Evolutionary conservation across 768 basidiomycete species (phyloP).

Genomic region (Mycena olivaceomarginata): DNA sequence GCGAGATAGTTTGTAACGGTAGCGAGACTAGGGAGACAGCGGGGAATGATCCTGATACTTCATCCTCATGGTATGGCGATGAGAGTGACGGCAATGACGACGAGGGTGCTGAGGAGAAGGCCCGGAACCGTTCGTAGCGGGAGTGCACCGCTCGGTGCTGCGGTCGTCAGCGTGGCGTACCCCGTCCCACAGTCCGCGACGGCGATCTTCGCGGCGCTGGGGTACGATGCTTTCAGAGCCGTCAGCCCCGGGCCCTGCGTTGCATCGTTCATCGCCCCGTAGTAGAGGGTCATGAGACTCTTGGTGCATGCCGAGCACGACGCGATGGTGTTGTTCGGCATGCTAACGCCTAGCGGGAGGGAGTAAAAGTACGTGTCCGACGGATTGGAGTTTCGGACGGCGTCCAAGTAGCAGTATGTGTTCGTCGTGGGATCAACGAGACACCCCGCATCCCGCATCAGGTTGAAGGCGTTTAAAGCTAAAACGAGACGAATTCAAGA

Average conservation of each 20-base stretch:
- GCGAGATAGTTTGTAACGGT: conserved; percentile 4
- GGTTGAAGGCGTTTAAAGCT: conserved; percentile 78
- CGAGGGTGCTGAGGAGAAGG: not conserved
- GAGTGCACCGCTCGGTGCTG: not conserved
- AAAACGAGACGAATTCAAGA: conserved; percentile 10
- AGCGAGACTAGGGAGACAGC: not conserved
- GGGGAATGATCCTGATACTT: not conserved
- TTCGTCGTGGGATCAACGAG: conserved; percentile 72
- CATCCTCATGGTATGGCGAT: conserved; percentile 12
- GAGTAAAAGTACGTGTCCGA: conserved; percentile 85
- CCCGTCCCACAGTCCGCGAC: conserved; percentile 69
- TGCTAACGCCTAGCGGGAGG: conserved; percentile 74
- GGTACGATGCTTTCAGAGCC: conserved; percentile 70
- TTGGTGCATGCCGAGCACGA: conserved; percentile 82
- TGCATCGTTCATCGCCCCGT: conserved; percentile 60
- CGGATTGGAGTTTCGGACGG: conserved; percentile 72
- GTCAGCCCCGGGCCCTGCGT: conserved; percentile 48
- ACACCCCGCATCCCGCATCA: conserved; percentile 81
- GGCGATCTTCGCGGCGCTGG: conserved; percentile 65
- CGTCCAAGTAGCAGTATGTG: conserved; percentile 85
- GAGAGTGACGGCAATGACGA: not conserved
- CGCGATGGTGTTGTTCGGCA: conserved; percentile 70
- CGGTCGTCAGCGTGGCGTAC: conserved; percentile 60
- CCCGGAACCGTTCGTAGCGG: not conserved
- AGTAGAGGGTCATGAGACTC: conserved; percentile 74